Base-by-base conservation (phyloP, 148 eudicot species). In the Limonium bicolor region DNA sequence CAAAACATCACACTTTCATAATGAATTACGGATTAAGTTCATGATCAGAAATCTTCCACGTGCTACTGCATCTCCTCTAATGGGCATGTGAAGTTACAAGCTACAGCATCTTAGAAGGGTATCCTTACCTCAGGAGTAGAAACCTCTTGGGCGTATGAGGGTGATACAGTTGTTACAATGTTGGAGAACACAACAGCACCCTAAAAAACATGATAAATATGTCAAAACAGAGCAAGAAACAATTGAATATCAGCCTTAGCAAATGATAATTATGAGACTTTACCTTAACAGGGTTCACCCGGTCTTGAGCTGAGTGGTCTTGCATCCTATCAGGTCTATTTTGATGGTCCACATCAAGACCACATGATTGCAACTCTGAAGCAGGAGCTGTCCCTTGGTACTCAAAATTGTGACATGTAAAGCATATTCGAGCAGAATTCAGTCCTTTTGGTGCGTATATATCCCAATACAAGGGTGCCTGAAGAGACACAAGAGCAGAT, bases 381-480 rank as follows among this genome's bases (percentile, higher is more conserved):
- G 93, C 93, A 23, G 77, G 80, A 37, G 99, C 85, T 65, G 62
- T 54, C 48, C 99, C 99, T 62, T 90, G 99, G 61, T 90, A 84
- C 72, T 90, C 95, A 50, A 90, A 90, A 71, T 90, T 84, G 65
- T 90, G 99, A 66, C 95, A 90, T 15, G 99, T 84, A 66, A 90
- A 90, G 56, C 99, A 90, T 43, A 90, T 69, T 59, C 99, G 69
- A 4, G 99, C 95, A 58, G 99, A 84, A 69, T 84, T 65, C 44
- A 84, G 56, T 47, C 99, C 99, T 62, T 85, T 90, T 12, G 74
- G 92, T 37, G 73, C 78, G 69, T 90, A 84, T 14, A 90, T 51
- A 50, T 90, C 95, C 99, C 95, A 84, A 60, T 84, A 84, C 34
- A 90, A 78, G 10, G 95, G 99, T 46, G 99, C 88, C 99, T 87